Conservation (phyloP, 495 filamentous ascomycete genomes). For the Penicillium coprophilum region DNA sequence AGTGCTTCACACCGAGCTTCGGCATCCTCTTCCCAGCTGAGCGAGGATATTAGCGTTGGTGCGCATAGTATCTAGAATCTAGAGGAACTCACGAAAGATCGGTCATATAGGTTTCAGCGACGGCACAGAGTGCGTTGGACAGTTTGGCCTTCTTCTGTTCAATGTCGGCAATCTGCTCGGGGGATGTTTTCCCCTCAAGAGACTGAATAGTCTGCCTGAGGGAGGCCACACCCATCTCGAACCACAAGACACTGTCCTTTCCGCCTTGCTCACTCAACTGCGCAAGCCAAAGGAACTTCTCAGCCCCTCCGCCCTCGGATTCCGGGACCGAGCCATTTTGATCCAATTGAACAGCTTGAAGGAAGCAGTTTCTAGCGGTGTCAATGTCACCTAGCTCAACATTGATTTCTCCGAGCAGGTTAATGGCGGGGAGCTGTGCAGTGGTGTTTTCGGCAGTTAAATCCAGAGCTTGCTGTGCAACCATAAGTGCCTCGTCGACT, state of each 20-base stretch:
- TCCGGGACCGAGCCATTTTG: slow-evolving; percentile 62
- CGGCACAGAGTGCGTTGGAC: slow-evolving; percentile 81
- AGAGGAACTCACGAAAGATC: slow-evolving; percentile 65
- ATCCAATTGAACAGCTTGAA: slow-evolving; percentile 68
- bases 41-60: slow-evolving; percentile 7
- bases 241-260: slow-evolving; percentile 80
- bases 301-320: slow-evolving; percentile 73
- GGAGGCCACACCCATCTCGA: slow-evolving; percentile 72
- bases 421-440: slow-evolving; percentile 62
- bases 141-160: slow-evolving; percentile 75
- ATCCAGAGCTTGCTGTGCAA: slow-evolving; percentile 63
- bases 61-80: neutral
- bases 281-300: slow-evolving; percentile 95
- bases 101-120: slow-evolving; percentile 97
- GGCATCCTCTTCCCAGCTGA: slow-evolving; percentile 81
- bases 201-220: slow-evolving; percentile 65
- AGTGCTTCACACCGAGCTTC: slow-evolving; percentile 80
- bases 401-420: slow-evolving; percentile 77
- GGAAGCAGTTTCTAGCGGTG: slow-evolving; percentile 65
- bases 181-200: slow-evolving; percentile 38
- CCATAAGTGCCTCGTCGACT: slow-evolving; percentile 62
- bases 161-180: slow-evolving; percentile 44
- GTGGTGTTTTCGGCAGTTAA: slow-evolving; percentile 40
- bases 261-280: slow-evolving; percentile 90
- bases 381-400: slow-evolving; percentile 82